Base-by-base conservation (phyloP, 2,329 filamentous ascomycete genomes). In the Fusarium graminum region DNA sequence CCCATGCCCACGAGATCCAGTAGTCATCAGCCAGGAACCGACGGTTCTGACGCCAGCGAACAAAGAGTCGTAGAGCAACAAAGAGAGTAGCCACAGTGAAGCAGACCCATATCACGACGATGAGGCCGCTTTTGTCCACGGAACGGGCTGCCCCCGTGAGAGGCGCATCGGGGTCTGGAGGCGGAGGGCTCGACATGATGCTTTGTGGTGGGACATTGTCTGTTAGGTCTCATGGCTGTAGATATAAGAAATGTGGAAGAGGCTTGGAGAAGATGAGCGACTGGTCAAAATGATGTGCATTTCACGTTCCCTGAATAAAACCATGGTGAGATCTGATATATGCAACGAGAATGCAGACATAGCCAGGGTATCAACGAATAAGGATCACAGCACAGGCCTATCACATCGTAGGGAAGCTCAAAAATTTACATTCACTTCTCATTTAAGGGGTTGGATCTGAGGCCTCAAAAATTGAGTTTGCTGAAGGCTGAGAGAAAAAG, bases 1-100 rank as follows among this genome's bases (percentile, higher is more conserved):
- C 3, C 62, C 62, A 65, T 12, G 62, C 62, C 38, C 56, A 65
- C 0, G 26, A 39, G 4, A 65, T 65, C 62, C 62, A 65, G 30
- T 64, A 65, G n/a, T 65, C 62, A 10, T 65, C 62, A 1, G 62
- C 38, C 0, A 65, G 32, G 3, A 65, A 61, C 3, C 55, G 46
- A 4, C 46, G 34, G 10, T 65, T 65, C 14, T 65, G 62, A 0
- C 25, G 45, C 62, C 62, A 65, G 6, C 62, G 45, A 13, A 65
- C 62, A 1, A 52, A 51, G 2, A 65, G 49, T 0, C 62, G 49
- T 0, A 65, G 11, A 2, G 45, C 51, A 0, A 65, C 44, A 11
- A 65, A 65, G 6, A 55, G 13, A 0, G 62, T 52, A 11, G 62
- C 60, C 7, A 61, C 12, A 3, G 40, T 43, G n/a, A 65, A 65